Evolutionary conservation across 495 filamentous ascomycete species (phyloP), one percentile per base, ranked within the genome.

Genomic region (Hypoxylon lienhwacheense): DNA sequence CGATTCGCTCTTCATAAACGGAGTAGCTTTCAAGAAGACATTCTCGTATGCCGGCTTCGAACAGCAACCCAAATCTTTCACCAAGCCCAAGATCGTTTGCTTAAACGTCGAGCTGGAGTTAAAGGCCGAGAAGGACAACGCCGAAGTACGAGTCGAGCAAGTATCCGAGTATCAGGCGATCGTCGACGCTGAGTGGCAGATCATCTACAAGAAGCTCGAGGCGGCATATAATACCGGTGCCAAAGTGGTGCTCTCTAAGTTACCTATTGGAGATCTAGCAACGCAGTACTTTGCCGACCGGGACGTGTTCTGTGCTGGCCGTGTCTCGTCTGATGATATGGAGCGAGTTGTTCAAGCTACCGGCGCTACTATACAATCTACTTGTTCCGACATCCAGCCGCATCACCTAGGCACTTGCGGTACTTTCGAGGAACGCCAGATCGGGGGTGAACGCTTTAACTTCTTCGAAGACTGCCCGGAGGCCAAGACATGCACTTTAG

Each of bases 91-190:
- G 73, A 95, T 98, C 61, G 86, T 96, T 44, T 96, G 91, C 73
- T 77, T 98, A 56, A 98, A 97, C 70, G 93, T 98, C 48, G 93
- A 98, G 72, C 78, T 98, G 46, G 93, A 98, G 73, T 76, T 98
- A 58, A 98, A 98, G 82, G 89, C 86, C 55, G 93, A 98, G 72
- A 98, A 97, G 77, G 93, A 98, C 76, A 98, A 98, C 63, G 93
- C 93, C 37, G 93, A 98, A 74, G 91, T 98, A 49, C 83, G 93
- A 56, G 91, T 98, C 36, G 93, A 97, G 73, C 93, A 97, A 66
- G 93, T 98, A 50, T 95, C 92, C 21, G 93, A 98, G 76, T 98
- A 98, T 77, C 93, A 98, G 75, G 93, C 93, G 39, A 95, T 98
- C 63, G 93, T 98, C 68, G 93, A 98, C 69, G 93, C 93, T 31